Evolutionary conservation across 1,284 basidiomycete genomes (phyloP).

Genomic region (Omphalotus olearius): DNA sequence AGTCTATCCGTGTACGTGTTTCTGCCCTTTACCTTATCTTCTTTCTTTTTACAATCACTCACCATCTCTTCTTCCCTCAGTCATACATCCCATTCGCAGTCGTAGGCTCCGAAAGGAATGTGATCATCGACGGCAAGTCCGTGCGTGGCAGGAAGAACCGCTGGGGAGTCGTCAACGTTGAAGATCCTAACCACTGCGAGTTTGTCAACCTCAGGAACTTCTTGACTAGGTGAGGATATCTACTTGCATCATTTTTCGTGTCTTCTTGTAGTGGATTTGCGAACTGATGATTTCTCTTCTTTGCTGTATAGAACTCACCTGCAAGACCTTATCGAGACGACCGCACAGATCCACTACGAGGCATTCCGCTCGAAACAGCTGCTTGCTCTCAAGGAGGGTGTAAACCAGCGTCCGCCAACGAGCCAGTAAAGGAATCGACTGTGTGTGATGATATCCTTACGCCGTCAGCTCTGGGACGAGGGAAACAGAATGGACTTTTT

Average conservation of each 20-base stretch:
- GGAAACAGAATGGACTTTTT: too few relatives aligned
- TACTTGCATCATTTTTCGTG: background rate
- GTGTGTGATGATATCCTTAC: background rate
- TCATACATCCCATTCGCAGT: constrained; percentile 95
- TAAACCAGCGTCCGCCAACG: constrained; percentile 48
- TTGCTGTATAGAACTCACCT: constrained; percentile 73
- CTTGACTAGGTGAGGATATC: constrained; percentile 67
- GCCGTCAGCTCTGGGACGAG: too few relatives aligned
- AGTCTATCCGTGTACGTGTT: constrained; percentile 76
- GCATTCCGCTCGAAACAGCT: constrained; percentile 98
- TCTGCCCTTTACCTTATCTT: background rate
- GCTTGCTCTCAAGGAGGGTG: constrained; percentile 86
- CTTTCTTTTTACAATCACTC: constrained; percentile 6
- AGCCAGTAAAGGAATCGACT: constrained; percentile 9
- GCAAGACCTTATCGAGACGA: constrained; percentile 98
- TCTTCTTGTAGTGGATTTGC: background rate
- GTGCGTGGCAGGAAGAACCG: constrained; percentile 96
- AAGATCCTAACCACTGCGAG: constrained; percentile 96
- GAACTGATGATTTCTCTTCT: background rate
- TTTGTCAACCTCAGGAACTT: constrained; percentile 98
- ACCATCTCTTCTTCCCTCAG: constrained; percentile 33
- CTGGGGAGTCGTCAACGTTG: constrained; percentile 98
- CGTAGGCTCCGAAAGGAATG: constrained; percentile 91
- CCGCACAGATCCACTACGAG: constrained; percentile 98
- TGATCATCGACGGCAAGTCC: constrained; percentile 93